Conservation (phyloP, 2,329 filamentous ascomycete genomes). For the Colletotrichum tropicicola region DNA sequence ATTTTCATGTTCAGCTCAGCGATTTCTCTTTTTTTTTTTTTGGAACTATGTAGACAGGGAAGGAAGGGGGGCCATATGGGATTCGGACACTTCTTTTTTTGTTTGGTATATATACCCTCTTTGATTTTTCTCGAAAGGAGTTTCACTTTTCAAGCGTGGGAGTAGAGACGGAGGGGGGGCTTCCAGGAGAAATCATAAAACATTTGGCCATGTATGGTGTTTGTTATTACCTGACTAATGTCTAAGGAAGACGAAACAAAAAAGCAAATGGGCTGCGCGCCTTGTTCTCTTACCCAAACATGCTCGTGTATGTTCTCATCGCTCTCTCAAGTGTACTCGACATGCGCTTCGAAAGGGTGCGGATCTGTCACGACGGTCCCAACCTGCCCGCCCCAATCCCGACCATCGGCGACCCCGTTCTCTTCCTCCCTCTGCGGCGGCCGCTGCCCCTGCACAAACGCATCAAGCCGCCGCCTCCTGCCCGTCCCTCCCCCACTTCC, state of each 20-base stretch:
- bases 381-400: slow-evolving; percentile 11
- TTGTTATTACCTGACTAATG: not conserved
- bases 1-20: not conserved
- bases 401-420: not conserved
- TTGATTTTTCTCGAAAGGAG: not conserved
- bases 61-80: not conserved
- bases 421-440: not conserved
- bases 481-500: not conserved
- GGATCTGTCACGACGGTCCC: slow-evolving; percentile 11
- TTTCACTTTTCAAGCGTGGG: not conserved
- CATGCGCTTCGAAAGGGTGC: slow-evolving; percentile 13
- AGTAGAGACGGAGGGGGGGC: not conserved
- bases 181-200: not conserved
- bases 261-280: not conserved
- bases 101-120: slow-evolving; percentile 27
- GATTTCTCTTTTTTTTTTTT: not conserved
- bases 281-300: not conserved
- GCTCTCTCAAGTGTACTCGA: not conserved
- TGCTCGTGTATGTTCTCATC: not conserved
- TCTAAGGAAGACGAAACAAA: not conserved
- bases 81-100: not conserved
- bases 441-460: slow-evolving; percentile 3
- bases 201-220: not conserved
- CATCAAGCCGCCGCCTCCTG: not conserved
- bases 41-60: not conserved